Evolutionary conservation across 139 green algal genomes (phyloP), one percentile per base, ranked within the genome.

Genomic region (Astrephomene gubernaculifera): DNA sequence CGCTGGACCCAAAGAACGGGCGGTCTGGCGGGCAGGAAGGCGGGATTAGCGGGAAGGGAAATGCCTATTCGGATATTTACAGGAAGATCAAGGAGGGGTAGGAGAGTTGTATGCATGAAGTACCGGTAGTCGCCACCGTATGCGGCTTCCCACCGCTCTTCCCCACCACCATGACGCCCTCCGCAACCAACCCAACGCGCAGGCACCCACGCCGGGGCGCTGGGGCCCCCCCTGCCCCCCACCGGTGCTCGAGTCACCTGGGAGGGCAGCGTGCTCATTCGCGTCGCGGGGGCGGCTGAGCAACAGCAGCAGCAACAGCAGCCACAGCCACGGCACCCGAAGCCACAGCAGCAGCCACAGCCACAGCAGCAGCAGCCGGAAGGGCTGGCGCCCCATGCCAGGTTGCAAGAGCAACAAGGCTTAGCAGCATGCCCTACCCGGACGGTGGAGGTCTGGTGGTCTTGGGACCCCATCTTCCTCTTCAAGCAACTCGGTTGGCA

Each of bases 401-500:
- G 21, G 36, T 10, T 17, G 4, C 29, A 70, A 70, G 61, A 5
- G 6, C 57, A 22, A 22, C 29, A 9, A 71, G 64, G 7, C 19
- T 8, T 69, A 41, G 64, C 64, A 5, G 31, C 29, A n/a, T 8
- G 33, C 9, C 64, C 36, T 19, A 21, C 21, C 67, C 36, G 35
- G 38, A 36, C 8, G 8, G 12, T 52, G 36, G 67, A 73, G 67
- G 67, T 52, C 8, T 79, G 79, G 79, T 85, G 79, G 79, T 76
- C 64, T 45, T 85, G 79, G 63, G 79, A 85, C 31, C 79, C 79
- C 33, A 53, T 76, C 35, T 76, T 85, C 33, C 45, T 85, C 44
- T 85, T 69, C 45, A 39, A 45, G 10, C 64, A 85, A 45, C 39
- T 85, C 33, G 79, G 79, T 25, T 85, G 79, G 79, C 53, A 69